A percentile compares a stretch with the other conserved stretches of the same genome.
Conservation (phyloP, 768 basidiomycete species). For the Galerina sulciceps region DNA sequence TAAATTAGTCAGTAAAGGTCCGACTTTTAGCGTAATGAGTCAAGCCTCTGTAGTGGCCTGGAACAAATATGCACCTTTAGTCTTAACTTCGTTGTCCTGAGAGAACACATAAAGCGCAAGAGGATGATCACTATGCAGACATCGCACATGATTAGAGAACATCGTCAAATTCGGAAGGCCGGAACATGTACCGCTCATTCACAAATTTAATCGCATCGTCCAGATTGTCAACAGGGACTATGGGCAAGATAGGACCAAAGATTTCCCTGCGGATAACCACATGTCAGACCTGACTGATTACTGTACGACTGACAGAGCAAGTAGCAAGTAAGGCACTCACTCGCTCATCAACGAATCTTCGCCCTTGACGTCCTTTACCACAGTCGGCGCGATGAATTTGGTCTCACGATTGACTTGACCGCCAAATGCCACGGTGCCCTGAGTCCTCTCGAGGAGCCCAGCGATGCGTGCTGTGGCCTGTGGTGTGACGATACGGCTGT, state of each 20-base stretch:
- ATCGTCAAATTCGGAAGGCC: not conserved
- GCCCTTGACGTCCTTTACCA: slow-evolving; percentile 62
- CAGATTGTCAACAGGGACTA: slow-evolving; percentile 70
- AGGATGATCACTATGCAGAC: slow-evolving; percentile 67
- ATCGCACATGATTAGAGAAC: not conserved
- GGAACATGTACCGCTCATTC: slow-evolving; percentile 51
- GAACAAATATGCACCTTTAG: slow-evolving; percentile 48
- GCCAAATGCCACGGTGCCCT: slow-evolving; percentile 68
- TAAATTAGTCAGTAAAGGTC: not conserved
- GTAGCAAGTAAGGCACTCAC: slow-evolving; percentile 41
- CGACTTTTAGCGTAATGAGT: not conserved
- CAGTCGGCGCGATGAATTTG: slow-evolving; percentile 72
- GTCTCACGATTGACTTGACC: slow-evolving; percentile 62
- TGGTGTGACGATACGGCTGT: slow-evolving; percentile 54
- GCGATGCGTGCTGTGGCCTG: slow-evolving; percentile 58
- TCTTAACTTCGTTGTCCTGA: slow-evolving; percentile 57
- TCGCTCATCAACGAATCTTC: slow-evolving; percentile 81
- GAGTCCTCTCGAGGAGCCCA: slow-evolving; percentile 62
- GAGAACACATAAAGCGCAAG: slow-evolving; percentile 82
- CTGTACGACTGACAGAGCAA: not conserved
- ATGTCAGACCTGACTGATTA: not conserved
- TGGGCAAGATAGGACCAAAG: slow-evolving; percentile 82
- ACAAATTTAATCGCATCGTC: slow-evolving; percentile 77
- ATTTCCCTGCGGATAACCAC: slow-evolving; percentile 58
- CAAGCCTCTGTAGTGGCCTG: not conserved